These are phyloP conservation scores for Tarenaya hassleriana DNA, from an alignment of 345 rosid genomes.

Conservation along the genomic window DNA sequence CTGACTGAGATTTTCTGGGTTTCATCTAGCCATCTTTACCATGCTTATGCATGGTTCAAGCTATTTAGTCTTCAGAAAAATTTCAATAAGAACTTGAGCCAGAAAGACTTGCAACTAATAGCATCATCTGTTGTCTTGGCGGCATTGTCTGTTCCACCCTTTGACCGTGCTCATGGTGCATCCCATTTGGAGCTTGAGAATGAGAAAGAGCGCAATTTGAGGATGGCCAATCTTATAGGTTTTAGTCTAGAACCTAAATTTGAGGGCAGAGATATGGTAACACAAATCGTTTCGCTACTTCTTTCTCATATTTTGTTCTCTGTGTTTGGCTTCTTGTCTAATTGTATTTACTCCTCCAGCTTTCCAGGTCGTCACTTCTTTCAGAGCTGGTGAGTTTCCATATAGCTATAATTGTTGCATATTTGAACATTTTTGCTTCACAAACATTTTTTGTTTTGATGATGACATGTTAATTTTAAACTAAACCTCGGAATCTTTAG, in stretches of 20 bases:
- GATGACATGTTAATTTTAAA: too few species aligned
- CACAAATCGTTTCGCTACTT: slow-evolving; percentile 10
- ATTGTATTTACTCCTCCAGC: slow-evolving; percentile 38
- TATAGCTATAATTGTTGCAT: slow-evolving; percentile 6
- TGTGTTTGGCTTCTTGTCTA: slow-evolving; percentile 15
- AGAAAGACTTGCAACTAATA: slow-evolving; percentile 84
- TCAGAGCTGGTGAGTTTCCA: slow-evolving; percentile 73
- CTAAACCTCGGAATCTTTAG: slow-evolving; percentile 1
- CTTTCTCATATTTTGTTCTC: neutral
- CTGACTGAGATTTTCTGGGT: slow-evolving; percentile 91
- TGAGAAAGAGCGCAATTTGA: slow-evolving; percentile 81
- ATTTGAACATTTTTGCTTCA: slow-evolving; percentile 15
- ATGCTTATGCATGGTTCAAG: slow-evolving; percentile 97
- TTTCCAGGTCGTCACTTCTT: slow-evolving; percentile 77
- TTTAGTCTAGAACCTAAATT: slow-evolving; percentile 78
- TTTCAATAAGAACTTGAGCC: slow-evolving; percentile 92
- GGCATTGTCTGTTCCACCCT: slow-evolving; percentile 73
- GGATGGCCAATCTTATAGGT: slow-evolving; percentile 94
- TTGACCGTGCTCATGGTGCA: slow-evolving; percentile 52
- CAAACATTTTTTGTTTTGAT: neutral
- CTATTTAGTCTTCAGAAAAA: slow-evolving; percentile 90
- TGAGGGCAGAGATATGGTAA: slow-evolving; percentile 91
- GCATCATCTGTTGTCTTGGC: slow-evolving; percentile 96
- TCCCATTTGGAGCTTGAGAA: slow-evolving; percentile 88
- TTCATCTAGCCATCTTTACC: slow-evolving; percentile 87